A percentile compares a stretch with the other conserved stretches of the same genome.
Conservation (phyloP, 192 early-diverging fungal species). For the Allomyces macrogynus region DNA sequence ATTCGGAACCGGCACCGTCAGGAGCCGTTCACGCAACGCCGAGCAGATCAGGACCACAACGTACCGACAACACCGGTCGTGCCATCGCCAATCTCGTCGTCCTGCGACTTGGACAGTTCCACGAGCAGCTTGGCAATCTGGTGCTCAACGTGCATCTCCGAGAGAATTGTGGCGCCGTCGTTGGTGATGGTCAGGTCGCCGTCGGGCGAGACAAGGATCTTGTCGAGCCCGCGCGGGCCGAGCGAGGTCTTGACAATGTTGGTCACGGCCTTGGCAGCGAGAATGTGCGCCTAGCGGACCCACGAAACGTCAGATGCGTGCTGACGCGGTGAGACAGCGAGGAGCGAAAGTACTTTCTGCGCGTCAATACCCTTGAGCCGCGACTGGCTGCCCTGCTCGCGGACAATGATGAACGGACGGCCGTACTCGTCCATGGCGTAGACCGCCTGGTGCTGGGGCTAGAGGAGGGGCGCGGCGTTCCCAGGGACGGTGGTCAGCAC, state of each 20-base stretch:
- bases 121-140: constrained; percentile 97
- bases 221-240: constrained; percentile 95
- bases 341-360: no score
- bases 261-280: constrained; percentile 90
- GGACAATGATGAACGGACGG: constrained; percentile 93
- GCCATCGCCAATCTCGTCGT: constrained; percentile 99
- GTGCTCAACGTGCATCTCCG: constrained; percentile 96
- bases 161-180: constrained; percentile 96
- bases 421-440: constrained; percentile 95
- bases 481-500: no score
- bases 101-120: constrained; percentile 92
- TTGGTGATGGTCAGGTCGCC: constrained; percentile 99
- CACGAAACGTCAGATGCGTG: no score
- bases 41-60: no score
- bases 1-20: constrained; percentile 1
- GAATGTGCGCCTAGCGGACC: constrained; percentile 94
- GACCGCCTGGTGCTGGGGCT: constrained; percentile 22
- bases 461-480: not conserved
- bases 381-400: constrained; percentile 85
- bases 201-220: constrained; percentile 98
- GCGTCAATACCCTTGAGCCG: constrained; percentile 82
- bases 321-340: no score
- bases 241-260: constrained; percentile 96
- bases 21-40: no score
- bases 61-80: constrained; percentile 96